phyloP scores from a whole-genome alignment of 176 grass and related monocot genomes.

The Eleusine coracana region DNA sequence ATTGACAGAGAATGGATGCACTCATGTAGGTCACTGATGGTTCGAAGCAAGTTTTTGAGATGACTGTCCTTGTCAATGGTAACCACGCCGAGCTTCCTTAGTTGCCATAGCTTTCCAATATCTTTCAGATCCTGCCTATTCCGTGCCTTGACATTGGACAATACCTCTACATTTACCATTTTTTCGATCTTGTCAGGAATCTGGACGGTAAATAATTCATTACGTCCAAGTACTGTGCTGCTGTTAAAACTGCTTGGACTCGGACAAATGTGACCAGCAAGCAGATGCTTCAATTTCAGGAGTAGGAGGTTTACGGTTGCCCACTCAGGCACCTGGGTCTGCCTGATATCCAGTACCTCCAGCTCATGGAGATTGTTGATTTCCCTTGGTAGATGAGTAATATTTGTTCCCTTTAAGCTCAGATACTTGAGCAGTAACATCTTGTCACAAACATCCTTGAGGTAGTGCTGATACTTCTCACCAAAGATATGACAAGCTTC shows the following conservation, averaged over 20 bases:
- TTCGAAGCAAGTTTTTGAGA: not conserved
- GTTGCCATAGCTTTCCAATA: constrained; percentile 1
- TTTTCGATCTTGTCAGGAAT: not conserved
- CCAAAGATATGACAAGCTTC: not conserved
- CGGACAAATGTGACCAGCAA: not conserved
- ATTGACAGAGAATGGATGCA: constrained; percentile 1
- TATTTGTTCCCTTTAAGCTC: constrained; percentile 17
- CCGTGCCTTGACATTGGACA: not conserved
- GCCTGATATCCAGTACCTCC: constrained; percentile 41
- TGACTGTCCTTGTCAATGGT: not conserved
- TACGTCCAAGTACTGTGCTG: not conserved
- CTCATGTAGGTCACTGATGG: constrained; percentile 1
- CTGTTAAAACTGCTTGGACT: not conserved
- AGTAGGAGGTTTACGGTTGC: not conserved
- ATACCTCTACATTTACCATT: constrained; percentile 21
- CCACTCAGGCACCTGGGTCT: not conserved
- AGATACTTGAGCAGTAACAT: constrained; percentile 32
- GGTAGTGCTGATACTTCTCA: not conserved
- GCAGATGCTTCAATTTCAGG: constrained; percentile 31
- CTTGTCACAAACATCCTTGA: constrained; percentile 23
- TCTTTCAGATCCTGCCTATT: not conserved
- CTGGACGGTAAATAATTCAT: not conserved
- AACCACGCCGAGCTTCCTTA: constrained; percentile 40
- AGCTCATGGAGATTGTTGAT: constrained; percentile 41
- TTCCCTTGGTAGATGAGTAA: not conserved